Evolutionary conservation across 2,329 filamentous ascomycete genomes (phyloP), one percentile per base, ranked within the genome.

Genomic region (Penicillium thymicola): DNA sequence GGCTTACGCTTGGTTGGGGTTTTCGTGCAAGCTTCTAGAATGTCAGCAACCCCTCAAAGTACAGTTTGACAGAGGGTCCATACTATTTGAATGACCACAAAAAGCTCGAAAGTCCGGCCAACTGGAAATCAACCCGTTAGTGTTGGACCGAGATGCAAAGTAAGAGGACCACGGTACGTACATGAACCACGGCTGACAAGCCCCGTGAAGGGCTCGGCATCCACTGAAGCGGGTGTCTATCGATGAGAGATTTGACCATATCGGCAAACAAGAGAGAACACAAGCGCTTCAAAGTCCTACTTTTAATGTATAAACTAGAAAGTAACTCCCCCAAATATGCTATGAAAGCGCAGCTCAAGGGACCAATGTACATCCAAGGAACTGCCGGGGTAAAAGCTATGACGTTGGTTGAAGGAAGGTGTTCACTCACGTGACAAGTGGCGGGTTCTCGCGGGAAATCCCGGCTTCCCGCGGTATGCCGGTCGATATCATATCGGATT

Each of bases 51-150:
- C 27, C 27, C 34, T 30, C 18, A 43, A 38, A 36, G 47, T 43
- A 50, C 4, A 37, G 14, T 44, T 46, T 11, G 41, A 23, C n/a
- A 69, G 6, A n/a, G 21, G n/a, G 25, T 1, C 9, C 74, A 54
- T 65, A 78, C 76, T 70, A 79, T 63, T 78, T 76, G 65, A 76
- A 79, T 11, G 75, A 78, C 59, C 70, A 75, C 8, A 71, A 44
- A 55, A 78, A 80, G 58, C 75, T 78, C 6, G 72, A 63, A 14
- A 79, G 66, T 5, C 78, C 77, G 8, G 65, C 53, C 30, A 70
- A 51, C 75, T 78, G 59, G 25, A 23, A 51, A 45, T 5, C 44
- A 49, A 51, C 8, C 48, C 37, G 32, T 50, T 11, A 28, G 28
- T 34, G 16, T 9, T 14, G 27, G 11, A 21, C 18, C 10, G 5